phyloP scores from a whole-genome alignment of 768 basidiomycete species.

The Sarcodon sp. region DNA sequence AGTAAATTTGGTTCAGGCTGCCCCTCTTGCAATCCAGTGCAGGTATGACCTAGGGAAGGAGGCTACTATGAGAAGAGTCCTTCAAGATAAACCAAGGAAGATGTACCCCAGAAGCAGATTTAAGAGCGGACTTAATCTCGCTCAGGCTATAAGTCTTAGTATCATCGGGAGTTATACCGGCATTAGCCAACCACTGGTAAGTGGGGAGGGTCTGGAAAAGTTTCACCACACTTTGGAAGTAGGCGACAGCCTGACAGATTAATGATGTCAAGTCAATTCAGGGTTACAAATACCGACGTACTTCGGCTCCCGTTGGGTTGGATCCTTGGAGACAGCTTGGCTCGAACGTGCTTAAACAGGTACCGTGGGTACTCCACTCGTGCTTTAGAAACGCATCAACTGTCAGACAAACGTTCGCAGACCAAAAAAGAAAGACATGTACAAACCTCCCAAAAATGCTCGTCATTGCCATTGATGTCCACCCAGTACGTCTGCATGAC shows the following conservation, averaged over 20 bases:
- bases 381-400: conserved; percentile 25
- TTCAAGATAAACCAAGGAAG: background rate
- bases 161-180: conserved; percentile 64
- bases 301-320: conserved; percentile 50
- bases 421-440: background rate
- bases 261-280: background rate
- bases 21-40: conserved; percentile 28
- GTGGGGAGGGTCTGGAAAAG: conserved; percentile 63
- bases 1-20: conserved; percentile 32
- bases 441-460: conserved; percentile 58
- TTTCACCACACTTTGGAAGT: conserved; percentile 45
- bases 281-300: conserved; percentile 9
- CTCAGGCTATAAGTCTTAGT: conserved; percentile 44
- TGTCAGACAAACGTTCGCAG: no score
- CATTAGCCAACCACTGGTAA: conserved; percentile 53
- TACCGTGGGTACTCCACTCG: conserved; percentile 64
- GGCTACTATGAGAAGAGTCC: background rate
- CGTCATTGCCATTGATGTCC: conserved; percentile 41
- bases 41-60: conserved; percentile 23
- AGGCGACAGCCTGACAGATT: conserved; percentile 43
- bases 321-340: conserved; percentile 45
- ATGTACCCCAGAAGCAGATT: conserved; percentile 36
- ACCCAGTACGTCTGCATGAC: conserved; percentile 34
- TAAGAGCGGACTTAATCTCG: conserved; percentile 38
- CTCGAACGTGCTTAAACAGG: conserved; percentile 44